Conservation (phyloP, 2,329 filamentous ascomycete genomes). For the Paecilomyces formosus region DNA sequence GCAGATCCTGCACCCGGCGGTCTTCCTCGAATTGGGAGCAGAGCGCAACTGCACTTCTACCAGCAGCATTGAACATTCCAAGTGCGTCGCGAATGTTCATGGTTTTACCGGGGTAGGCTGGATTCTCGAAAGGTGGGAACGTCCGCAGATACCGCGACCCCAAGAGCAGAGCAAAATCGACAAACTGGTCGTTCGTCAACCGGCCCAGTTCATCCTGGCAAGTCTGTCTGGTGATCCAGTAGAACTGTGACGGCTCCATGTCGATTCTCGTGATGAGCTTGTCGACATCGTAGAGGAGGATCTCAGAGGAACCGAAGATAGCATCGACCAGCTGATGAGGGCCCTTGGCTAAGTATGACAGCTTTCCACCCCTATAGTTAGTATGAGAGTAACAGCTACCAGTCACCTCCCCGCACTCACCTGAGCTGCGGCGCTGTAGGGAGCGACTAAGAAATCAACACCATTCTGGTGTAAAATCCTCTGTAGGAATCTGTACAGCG, state of each 20-base stretch:
- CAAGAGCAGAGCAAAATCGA: constrained; percentile 75
- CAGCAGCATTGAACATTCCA: constrained; percentile 62
- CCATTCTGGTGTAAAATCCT: constrained; percentile 60
- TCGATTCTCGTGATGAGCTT: constrained; percentile 57
- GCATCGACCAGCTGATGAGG: constrained; percentile 62
- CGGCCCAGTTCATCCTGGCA: constrained; percentile 60
- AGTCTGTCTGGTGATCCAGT: constrained; percentile 56
- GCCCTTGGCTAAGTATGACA: constrained; percentile 70
- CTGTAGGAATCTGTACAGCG: constrained; percentile 71
- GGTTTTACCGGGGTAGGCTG: constrained; percentile 46
- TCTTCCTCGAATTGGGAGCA: constrained; percentile 77
- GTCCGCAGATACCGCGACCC: constrained; percentile 73
- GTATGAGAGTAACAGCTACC: constrained; percentile 1
- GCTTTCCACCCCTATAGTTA: constrained; percentile 19
- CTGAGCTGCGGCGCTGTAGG: constrained; percentile 82
- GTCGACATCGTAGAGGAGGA: constrained; percentile 77
- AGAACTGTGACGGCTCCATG: constrained; percentile 56
- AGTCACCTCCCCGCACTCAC: constrained; percentile 38
- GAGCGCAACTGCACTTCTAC: constrained; percentile 61
- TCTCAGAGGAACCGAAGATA: constrained; percentile 75
- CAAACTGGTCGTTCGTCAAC: constrained; percentile 65
- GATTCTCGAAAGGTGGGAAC: constrained; percentile 68
- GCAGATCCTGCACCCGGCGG: constrained; percentile 59
- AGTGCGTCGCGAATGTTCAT: constrained; percentile 67
- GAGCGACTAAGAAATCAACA: constrained; percentile 73